These are phyloP conservation scores for Vararia minispora DNA, from an alignment of 768 basidiomycete genomes.

Conservation along the genomic window DNA sequence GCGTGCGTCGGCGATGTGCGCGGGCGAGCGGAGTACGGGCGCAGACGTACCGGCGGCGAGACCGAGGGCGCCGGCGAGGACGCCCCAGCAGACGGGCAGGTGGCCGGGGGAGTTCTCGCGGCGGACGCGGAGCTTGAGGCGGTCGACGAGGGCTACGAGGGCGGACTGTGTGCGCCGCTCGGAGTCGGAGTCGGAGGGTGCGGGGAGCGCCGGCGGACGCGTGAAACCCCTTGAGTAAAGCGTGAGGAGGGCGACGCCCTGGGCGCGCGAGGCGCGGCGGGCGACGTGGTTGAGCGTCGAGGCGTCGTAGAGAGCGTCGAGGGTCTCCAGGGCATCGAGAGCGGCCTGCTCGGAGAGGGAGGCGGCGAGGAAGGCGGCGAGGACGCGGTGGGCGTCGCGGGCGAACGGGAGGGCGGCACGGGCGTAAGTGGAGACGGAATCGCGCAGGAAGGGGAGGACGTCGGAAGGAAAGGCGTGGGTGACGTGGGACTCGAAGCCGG, in stretches of 20 bases:
- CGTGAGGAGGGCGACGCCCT: slow-evolving; percentile 87
- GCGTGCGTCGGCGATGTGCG: too few relatives aligned
- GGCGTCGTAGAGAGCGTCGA: slow-evolving; percentile 74
- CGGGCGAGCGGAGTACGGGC: not conserved
- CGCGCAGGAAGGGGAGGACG: slow-evolving; percentile 51
- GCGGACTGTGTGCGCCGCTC: slow-evolving; percentile 17
- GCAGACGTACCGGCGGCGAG: slow-evolving; percentile 48
- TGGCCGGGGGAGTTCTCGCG: slow-evolving; percentile 59
- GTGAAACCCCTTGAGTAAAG: slow-evolving; percentile 79
- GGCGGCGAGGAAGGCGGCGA: slow-evolving; percentile 15
- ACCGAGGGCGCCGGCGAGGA: slow-evolving; percentile 68
- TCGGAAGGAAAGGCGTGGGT: slow-evolving; percentile 67
- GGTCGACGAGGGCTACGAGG: slow-evolving; percentile 39
- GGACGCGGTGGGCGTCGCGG: slow-evolving; percentile 48
- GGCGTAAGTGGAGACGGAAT: slow-evolving; percentile 71
- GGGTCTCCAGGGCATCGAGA: slow-evolving; percentile 32
- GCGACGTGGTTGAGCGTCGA: slow-evolving; percentile 89
- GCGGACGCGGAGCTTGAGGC: slow-evolving; percentile 58
- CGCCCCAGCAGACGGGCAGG: slow-evolving; percentile 85
- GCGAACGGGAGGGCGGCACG: slow-evolving; percentile 71
- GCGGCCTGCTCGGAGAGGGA: slow-evolving; percentile 13
- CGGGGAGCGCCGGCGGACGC: slow-evolving; percentile 28
- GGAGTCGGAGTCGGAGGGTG: slow-evolving; percentile 14
- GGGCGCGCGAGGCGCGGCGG: slow-evolving; percentile 76
- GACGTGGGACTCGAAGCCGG: slow-evolving; percentile 83